Evolutionary conservation across 2,329 filamentous ascomycete genomes (phyloP).

Genomic region (Monascus ruber): DNA sequence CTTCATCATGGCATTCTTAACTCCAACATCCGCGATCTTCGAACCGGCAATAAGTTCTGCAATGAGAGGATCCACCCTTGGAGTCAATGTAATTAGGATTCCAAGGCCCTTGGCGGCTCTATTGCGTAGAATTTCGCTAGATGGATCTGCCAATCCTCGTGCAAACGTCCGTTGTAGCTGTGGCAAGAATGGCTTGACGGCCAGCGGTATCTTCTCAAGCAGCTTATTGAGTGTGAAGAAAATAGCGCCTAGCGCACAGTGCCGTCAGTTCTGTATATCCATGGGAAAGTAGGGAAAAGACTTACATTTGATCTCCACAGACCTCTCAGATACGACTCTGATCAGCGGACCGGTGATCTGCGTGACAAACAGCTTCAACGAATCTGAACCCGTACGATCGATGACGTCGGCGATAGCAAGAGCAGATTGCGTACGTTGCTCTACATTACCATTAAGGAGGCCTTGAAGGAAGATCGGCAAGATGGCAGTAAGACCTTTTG

Average conservation of each 20-base stretch:
- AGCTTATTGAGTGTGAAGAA: constrained; percentile 88
- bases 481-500: constrained; percentile 94
- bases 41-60: constrained; percentile 88
- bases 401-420: constrained; percentile 92
- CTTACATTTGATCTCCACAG: constrained; percentile 74
- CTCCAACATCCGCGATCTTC: constrained; percentile 76
- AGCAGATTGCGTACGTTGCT: constrained; percentile 84
- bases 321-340: constrained; percentile 91
- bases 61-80: constrained; percentile 89
- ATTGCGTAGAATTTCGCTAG: constrained; percentile 75
- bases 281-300: background rate
- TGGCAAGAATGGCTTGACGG: constrained; percentile 91
- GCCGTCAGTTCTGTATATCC: constrained; percentile 9
- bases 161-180: constrained; percentile 96
- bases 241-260: constrained; percentile 57
- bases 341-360: constrained; percentile 97
- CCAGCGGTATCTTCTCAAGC: constrained; percentile 89
- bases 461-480: constrained; percentile 95
- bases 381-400: constrained; percentile 76
- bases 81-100: constrained; percentile 89
- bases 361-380: constrained; percentile 88
- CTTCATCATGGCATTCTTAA: constrained; percentile 92
- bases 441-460: constrained; percentile 87
- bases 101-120: constrained; percentile 89
- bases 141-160: constrained; percentile 84